phyloP scores from a whole-genome alignment of 495 filamentous ascomycete species.

The Hypomontagnella monticulosa region DNA sequence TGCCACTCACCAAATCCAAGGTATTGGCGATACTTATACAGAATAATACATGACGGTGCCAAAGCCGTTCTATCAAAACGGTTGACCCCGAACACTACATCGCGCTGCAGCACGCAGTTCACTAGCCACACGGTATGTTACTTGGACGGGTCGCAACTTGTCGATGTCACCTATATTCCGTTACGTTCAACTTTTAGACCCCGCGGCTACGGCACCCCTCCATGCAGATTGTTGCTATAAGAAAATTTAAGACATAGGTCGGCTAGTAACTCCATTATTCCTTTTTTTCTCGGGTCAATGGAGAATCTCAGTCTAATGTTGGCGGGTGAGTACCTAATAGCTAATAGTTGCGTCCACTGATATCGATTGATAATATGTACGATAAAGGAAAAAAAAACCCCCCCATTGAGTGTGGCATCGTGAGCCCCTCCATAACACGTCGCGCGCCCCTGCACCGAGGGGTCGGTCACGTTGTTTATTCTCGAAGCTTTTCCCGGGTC shows the following conservation, averaged over 20 bases:
- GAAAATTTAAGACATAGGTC: slow-evolving; percentile 18
- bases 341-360: no score
- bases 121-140: slow-evolving; percentile 13
- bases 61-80: slow-evolving; percentile 22
- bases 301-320: slow-evolving; percentile 6
- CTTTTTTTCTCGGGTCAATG: slow-evolving; percentile 26
- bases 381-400: background rate
- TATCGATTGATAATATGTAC: background rate
- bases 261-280: background rate
- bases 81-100: slow-evolving; percentile 24
- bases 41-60: slow-evolving; percentile 27
- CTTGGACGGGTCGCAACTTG: slow-evolving; percentile 25
- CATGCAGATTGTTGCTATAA: background rate
- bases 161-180: slow-evolving; percentile 33
- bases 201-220: slow-evolving; percentile 16
- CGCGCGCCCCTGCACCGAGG: slow-evolving; percentile 37
- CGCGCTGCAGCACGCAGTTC: slow-evolving; percentile 23
- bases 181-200: slow-evolving; percentile 14
- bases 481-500: slow-evolving; percentile 43
- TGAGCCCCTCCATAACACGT: slow-evolving; percentile 31
- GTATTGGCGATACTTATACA: slow-evolving; percentile 28
- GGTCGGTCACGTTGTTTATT: slow-evolving; percentile 42
- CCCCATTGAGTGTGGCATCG: slow-evolving; percentile 16
- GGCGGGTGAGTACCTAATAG: slow-evolving; percentile 11
- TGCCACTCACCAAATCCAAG: slow-evolving; percentile 30